These are phyloP conservation scores for Scheffersomyces parashehatae DNA, from an alignment of 1,139 yeast genomes.

Conservation along the genomic window DNA sequence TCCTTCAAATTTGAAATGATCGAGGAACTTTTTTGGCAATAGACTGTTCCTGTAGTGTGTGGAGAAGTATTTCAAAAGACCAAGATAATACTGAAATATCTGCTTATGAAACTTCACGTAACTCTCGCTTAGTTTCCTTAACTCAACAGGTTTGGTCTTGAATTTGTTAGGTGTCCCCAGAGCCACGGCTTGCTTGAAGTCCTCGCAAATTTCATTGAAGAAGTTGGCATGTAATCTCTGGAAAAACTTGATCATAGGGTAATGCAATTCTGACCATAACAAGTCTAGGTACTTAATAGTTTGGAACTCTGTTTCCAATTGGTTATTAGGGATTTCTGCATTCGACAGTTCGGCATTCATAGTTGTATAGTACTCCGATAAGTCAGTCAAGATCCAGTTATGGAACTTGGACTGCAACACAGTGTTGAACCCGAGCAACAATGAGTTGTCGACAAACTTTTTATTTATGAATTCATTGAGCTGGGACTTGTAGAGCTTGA, in stretches of 20 bases:
- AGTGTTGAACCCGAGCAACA: conserved; percentile 45
- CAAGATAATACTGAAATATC: conserved; percentile 48
- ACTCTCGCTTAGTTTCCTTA: conserved; percentile 54
- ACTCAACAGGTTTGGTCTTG: conserved; percentile 48
- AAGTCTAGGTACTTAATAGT: conserved; percentile 42
- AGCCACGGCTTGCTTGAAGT: background rate
- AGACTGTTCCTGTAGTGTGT: conserved; percentile 36
- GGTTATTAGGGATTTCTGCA: conserved; percentile 12
- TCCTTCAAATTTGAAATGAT: conserved; percentile 22
- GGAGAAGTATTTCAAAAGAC: conserved; percentile 36
- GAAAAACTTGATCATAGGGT: conserved; percentile 61
- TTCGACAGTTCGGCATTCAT: conserved; percentile 6
- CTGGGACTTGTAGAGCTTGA: conserved; percentile 27
- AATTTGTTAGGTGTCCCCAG: conserved; percentile 6
- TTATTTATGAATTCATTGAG: conserved; percentile 28
- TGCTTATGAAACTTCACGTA: conserved; percentile 50
- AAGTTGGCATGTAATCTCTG: conserved; percentile 40
- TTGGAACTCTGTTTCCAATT: conserved; percentile 24
- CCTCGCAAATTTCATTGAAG: conserved; percentile 15
- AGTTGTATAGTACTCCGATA: conserved; percentile 22
- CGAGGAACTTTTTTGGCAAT: conserved; percentile 29
- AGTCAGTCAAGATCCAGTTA: conserved; percentile 37
- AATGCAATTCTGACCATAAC: conserved; percentile 63
- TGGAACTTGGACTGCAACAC: conserved; percentile 45
- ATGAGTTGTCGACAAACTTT: conserved; percentile 42